Evolutionary conservation across 75 land plant genomes (phyloP).

Genomic region (Pinus tabuliformis): DNA sequence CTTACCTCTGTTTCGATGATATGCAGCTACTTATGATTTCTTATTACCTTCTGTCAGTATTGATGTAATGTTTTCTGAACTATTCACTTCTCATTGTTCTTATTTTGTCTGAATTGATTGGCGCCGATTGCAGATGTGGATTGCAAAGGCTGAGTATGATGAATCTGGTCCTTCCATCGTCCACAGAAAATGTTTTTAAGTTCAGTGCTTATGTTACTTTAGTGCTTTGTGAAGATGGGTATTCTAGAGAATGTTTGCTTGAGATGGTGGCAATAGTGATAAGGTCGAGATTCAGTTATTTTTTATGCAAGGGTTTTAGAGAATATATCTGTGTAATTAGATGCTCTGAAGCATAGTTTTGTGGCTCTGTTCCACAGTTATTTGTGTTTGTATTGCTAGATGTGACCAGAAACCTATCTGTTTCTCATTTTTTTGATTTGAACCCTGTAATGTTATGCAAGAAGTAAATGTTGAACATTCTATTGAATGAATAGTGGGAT

Average conservation of each 20-base stretch:
- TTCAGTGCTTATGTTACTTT: neutral
- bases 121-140: slow-evolving; percentile 36
- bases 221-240: neutral
- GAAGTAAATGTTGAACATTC: too few species aligned
- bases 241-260: slow-evolving; percentile 7
- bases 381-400: slow-evolving; percentile 5
- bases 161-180: slow-evolving; percentile 40
- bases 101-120: neutral
- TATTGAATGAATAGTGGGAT: too few species aligned
- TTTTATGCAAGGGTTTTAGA: slow-evolving; percentile 5
- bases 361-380: slow-evolving; percentile 10
- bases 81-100: slow-evolving; percentile 3
- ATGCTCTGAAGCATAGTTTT: slow-evolving; percentile 10
- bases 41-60: neutral
- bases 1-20: neutral
- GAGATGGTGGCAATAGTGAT: slow-evolving; percentile 3
- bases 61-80: neutral
- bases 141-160: slow-evolving; percentile 43
- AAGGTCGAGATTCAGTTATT: slow-evolving; percentile 1
- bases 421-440: slow-evolving; percentile 9
- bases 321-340: slow-evolving; percentile 9
- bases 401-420: slow-evolving; percentile 7
- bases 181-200: slow-evolving; percentile 38
- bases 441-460: slow-evolving; percentile 8
- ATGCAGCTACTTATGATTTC: too few species aligned